Conservation (phyloP, 495 filamentous ascomycete species). For the Penicillium ochrochloron region DNA sequence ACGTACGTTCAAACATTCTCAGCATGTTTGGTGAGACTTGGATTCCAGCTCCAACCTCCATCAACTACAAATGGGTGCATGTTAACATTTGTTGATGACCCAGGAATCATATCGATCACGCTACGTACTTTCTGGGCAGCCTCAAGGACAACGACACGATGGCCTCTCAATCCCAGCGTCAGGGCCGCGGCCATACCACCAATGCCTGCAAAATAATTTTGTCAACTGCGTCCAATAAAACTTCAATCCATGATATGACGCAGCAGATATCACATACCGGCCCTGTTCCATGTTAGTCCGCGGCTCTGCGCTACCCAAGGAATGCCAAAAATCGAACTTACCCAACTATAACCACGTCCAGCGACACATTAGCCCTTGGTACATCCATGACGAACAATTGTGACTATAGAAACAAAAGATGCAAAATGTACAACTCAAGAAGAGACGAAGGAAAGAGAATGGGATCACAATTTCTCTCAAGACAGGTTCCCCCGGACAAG, state of each 20-base stretch:
- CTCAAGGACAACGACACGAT: constrained; percentile 46
- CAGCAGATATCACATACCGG: constrained; percentile 35
- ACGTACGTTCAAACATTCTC: constrained; percentile 64
- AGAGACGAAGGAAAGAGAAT: neutral
- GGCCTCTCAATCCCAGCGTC: constrained; percentile 58
- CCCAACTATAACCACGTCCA: constrained; percentile 44
- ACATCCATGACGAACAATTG: constrained; percentile 24
- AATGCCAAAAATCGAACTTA: constrained; percentile 20
- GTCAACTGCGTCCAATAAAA: neutral
- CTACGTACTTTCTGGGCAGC: constrained; percentile 40
- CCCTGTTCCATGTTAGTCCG: constrained; percentile 31
- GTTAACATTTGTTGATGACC: constrained; percentile 2
- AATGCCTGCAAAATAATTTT: constrained; percentile 51
- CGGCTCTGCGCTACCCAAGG: neutral
- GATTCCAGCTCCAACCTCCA: constrained; percentile 77
- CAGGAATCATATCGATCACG: neutral
- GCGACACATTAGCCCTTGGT: constrained; percentile 31
- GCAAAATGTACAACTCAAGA: neutral
- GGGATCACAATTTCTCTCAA: neutral
- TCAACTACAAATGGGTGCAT: constrained; percentile 30
- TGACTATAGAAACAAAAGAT: no score
- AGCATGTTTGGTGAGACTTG: constrained; percentile 81
- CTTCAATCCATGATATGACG: neutral
- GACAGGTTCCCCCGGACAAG: neutral
- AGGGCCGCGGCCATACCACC: constrained; percentile 69